Percentiles rank a stretch among this genome's conserved stretches.
These are phyloP conservation scores for Fusarium xylarioides DNA, from an alignment of 2,329 filamentous ascomycete genomes.

Conservation along the genomic window DNA sequence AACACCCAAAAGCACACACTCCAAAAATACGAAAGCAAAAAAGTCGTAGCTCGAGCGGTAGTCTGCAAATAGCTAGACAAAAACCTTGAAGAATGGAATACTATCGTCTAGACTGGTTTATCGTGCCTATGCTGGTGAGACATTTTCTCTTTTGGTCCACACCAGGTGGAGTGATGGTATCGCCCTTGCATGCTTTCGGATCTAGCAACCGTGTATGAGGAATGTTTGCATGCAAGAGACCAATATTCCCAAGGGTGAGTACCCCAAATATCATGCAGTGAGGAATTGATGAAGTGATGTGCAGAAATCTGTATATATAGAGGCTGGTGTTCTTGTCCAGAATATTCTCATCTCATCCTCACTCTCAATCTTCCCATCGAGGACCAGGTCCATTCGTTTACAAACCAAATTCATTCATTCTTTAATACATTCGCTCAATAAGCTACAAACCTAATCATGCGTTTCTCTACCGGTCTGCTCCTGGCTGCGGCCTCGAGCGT, in stretches of 20 bases:
- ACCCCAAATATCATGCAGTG: background rate
- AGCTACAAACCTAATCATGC: conserved; percentile 17
- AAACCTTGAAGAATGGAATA: conserved; percentile 3
- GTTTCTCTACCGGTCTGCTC: conserved; percentile 17
- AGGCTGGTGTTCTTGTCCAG: background rate
- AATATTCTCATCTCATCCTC: conserved; percentile 28
- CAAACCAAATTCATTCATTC: conserved; percentile 13
- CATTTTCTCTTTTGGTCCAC: background rate
- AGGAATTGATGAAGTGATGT: background rate
- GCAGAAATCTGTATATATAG: conserved; percentile 22
- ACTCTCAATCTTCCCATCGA: conserved; percentile 24
- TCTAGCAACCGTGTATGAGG: background rate
- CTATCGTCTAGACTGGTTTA: background rate
- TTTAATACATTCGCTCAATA: background rate
- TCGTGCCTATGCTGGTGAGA: conserved; percentile 16
- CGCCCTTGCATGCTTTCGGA: conserved; percentile 32
- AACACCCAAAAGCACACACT: background rate
- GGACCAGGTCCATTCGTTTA: conserved; percentile 34
- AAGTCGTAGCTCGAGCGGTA: background rate
- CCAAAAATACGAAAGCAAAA: background rate
- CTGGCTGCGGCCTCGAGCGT: conserved; percentile 22
- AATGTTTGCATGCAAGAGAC: conserved; percentile 23
- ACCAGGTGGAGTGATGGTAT: background rate
- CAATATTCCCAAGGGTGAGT: background rate
- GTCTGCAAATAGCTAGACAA: conserved; percentile 1